Percentiles rank a stretch among this genome's conserved stretches.
These are phyloP conservation scores for Tricholoma terreum DNA, from an alignment of 768 basidiomycete genomes.

Conservation along the genomic window DNA sequence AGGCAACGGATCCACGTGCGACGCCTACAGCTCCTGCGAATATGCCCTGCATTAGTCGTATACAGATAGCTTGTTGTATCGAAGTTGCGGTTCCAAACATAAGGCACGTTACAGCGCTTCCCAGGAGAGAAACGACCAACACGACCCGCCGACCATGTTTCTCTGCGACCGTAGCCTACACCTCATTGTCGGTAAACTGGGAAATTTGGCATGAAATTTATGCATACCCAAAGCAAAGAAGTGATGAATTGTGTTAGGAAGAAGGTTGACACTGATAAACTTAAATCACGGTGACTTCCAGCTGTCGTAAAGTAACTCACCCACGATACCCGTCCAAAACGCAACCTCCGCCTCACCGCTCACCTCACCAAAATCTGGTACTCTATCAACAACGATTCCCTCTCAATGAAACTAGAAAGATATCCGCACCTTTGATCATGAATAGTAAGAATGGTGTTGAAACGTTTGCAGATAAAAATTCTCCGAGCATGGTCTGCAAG, in stretches of 20 bases:
- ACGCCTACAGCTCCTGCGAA: conserved; percentile 96
- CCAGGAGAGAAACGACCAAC: conserved; percentile 79
- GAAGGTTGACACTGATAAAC: conserved; percentile 65
- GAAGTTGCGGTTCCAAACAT: conserved; percentile 76
- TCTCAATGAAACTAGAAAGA: neutral
- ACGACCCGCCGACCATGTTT: conserved; percentile 87
- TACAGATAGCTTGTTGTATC: conserved; percentile 75
- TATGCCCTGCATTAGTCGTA: conserved; percentile 87
- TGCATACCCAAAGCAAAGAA: conserved; percentile 80
- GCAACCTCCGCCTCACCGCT: conserved; percentile 83
- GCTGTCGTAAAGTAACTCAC: conserved; percentile 36
- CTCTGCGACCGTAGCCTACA: conserved; percentile 87
- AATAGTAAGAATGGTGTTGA: conserved; percentile 89
- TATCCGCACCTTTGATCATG: conserved; percentile 79
- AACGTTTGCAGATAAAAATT: conserved; percentile 92
- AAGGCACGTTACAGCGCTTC: conserved; percentile 76
- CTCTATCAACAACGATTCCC: conserved; percentile 1
- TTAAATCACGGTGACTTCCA: conserved; percentile 10
- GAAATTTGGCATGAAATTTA: conserved; percentile 5
- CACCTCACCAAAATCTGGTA: conserved; percentile 62
- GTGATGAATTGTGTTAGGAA: conserved; percentile 97
- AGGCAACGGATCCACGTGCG: conserved; percentile 82
- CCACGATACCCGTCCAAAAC: conserved; percentile 84
- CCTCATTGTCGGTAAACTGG: conserved; percentile 12
- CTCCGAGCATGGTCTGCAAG: conserved; percentile 84